Percentiles rank a stretch among this genome's conserved stretches.
phyloP scores from a whole-genome alignment of 306 rosid genomes.

The Dalbergia oliveri region DNA sequence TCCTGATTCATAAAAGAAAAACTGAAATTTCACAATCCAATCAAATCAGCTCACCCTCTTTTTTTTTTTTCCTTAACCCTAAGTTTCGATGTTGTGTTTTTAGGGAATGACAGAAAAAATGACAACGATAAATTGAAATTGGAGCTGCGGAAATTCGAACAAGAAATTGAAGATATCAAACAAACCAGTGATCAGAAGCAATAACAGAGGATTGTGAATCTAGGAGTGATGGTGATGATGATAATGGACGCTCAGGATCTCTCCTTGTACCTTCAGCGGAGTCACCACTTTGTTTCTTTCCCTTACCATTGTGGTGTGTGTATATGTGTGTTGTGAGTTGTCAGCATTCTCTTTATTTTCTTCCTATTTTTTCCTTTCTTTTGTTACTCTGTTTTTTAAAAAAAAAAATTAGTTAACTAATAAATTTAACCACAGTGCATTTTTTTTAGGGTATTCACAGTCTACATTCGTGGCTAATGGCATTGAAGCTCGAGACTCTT shows the following conservation, averaged over 20 bases:
- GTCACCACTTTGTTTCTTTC: slow-evolving; percentile 43
- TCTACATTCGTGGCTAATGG: too few species aligned
- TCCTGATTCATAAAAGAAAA: background rate
- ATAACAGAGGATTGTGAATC: background rate
- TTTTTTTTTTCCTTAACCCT: background rate
- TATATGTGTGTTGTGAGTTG: background rate
- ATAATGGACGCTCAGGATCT: slow-evolving; percentile 46
- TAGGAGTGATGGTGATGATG: background rate
- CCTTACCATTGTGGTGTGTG: slow-evolving; percentile 39
- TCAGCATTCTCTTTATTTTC: background rate
- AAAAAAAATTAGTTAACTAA: too few species aligned
- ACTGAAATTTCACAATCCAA: background rate
- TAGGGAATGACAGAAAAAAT: background rate
- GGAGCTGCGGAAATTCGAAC: slow-evolving; percentile 35
- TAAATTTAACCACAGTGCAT: too few species aligned
- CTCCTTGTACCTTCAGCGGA: slow-evolving; percentile 46
- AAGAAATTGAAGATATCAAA: slow-evolving; percentile 7
- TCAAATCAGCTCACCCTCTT: slow-evolving; percentile 11
- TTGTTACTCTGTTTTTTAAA: background rate
- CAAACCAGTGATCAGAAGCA: slow-evolving; percentile 45
- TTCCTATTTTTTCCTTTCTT: background rate
- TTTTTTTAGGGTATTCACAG: too few species aligned
- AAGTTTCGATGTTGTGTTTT: background rate
- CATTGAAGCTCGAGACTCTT: too few species aligned
- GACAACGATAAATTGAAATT: slow-evolving; percentile 37